Base-by-base conservation (phyloP, 768 basidiomycete species). In the Mycena chlorophos region DNA sequence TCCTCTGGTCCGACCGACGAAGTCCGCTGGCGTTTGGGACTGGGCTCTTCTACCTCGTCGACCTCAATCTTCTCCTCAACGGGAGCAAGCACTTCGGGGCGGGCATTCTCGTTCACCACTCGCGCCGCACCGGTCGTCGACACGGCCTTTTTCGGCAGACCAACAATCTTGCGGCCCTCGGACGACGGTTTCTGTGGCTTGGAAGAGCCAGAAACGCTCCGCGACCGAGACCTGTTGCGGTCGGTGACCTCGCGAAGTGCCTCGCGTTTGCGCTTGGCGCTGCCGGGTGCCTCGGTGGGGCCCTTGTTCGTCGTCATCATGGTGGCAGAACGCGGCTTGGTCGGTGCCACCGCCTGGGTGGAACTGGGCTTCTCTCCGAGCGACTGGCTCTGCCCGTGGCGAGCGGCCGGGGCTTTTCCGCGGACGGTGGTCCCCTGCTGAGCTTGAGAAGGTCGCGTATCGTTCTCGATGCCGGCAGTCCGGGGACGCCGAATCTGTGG, bases 1-100 rank as follows among this genome's bases (percentile, higher is more conserved):
- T 71, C 71, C 19, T 76, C 71, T 1, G 70, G 56, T 19, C 57
- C 68, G 25, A 61, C 65, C 17, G 78, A 77, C 34, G 60, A 62
- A 3, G 56, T 62, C 2, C 56, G 56, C 37, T 49, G 56, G 30
- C 60, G 60, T 20, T 62, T 62, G 2, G 51, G 30, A 3, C 23
- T 23, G 5, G 56, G 60, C 16, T 34, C 45, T 27, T 55, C 59
- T 3, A 47, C 59, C 14, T 57, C 60, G 22, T 55, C 51, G 4
- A 43, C 23, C 20, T 52, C 54, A 17, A 50, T 42, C 14, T 38
- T 38, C 23, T 48, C 45, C 22, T 52, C 47, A 5, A 46, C 45
- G 5, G 45, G 12, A 13, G 45, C 8, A 13, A 46, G 45, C 25
- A 25, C 8, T 25, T 28, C 6, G 26, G 45, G 45, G 13, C n/a